Conservation (phyloP, 2,329 filamentous ascomycete species). For the Colletotrichum camelliae region DNA sequence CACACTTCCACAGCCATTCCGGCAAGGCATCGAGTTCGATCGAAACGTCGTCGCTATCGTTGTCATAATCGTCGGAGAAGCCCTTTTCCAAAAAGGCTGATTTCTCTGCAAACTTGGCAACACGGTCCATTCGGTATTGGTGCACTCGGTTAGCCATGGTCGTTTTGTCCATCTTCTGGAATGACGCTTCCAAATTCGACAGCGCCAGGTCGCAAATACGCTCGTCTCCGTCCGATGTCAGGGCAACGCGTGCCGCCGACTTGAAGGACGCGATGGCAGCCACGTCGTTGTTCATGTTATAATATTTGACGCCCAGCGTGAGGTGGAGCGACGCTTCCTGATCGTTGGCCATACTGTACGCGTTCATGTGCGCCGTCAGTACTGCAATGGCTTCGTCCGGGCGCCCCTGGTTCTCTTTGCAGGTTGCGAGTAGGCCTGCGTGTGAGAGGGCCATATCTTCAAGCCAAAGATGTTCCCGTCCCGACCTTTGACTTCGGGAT, state of each 20-base stretch:
- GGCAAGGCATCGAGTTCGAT: constrained; percentile 3
- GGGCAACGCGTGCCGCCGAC: constrained; percentile 32
- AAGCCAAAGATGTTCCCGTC: constrained; percentile 34
- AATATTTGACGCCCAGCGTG: constrained; percentile 37
- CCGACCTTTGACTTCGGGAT: constrained; percentile 32
- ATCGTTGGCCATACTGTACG: constrained; percentile 33
- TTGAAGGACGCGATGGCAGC: constrained; percentile 34
- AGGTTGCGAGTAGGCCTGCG: constrained; percentile 32
- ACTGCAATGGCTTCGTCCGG: constrained; percentile 34
- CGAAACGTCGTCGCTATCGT: background rate
- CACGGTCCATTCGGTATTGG: constrained; percentile 31
- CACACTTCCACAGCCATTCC: constrained; percentile 21
- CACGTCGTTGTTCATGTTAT: constrained; percentile 30
- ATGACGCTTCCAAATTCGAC: constrained; percentile 36
- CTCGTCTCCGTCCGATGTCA: constrained; percentile 33
- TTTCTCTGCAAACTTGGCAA: constrained; percentile 34
- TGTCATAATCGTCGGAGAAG: background rate
- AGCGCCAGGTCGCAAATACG: constrained; percentile 35
- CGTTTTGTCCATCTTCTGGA: constrained; percentile 25
- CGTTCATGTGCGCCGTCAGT: constrained; percentile 30
- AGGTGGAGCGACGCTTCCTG: constrained; percentile 35
- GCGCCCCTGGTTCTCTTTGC: constrained; percentile 33
- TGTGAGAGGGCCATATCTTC: constrained; percentile 35
- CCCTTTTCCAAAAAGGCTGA: constrained; percentile 18
- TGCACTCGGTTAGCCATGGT: constrained; percentile 30